These are phyloP conservation scores for Microbotryomycetes sp. DNA, from an alignment of 1,284 basidiomycete species.

Conservation along the genomic window DNA sequence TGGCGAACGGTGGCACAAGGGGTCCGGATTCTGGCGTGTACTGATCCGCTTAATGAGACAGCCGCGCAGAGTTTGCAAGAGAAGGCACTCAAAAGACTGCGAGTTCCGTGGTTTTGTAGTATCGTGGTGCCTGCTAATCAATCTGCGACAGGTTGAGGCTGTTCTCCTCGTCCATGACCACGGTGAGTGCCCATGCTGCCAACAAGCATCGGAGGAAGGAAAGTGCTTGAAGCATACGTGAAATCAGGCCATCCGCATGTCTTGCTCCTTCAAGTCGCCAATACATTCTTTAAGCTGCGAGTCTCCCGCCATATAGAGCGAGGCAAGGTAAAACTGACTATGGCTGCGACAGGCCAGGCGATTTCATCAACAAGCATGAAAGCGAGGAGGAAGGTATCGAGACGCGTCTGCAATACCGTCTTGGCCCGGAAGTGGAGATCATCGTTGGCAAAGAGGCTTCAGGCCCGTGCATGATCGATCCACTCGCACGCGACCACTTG, in stretches of 20 bases:
- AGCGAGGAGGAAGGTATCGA: constrained; percentile 85
- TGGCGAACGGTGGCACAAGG: neutral
- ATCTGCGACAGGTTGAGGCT: constrained; percentile 60
- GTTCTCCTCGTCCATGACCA: constrained; percentile 80
- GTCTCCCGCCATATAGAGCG: too few relatives aligned
- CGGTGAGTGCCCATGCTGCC: too few relatives aligned
- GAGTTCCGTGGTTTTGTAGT: neutral
- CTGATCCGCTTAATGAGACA: neutral
- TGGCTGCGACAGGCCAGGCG: constrained; percentile 82
- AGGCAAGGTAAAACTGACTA: too few relatives aligned
- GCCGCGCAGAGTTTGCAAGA: constrained; percentile 39
- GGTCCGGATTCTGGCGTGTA: neutral
- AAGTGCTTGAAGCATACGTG: too few relatives aligned
- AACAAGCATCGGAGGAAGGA: too few relatives aligned
- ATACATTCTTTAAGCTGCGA: constrained; percentile 96
- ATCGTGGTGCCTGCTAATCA: neutral
- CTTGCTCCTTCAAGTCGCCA: constrained; percentile 95
- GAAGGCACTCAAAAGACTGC: constrained; percentile 50
- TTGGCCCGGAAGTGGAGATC: constrained; percentile 55
- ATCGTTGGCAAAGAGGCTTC: constrained; percentile 10
- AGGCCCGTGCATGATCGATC: neutral
- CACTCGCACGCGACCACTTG: constrained; percentile 1
- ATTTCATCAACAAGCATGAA: constrained; percentile 93
- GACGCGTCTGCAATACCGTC: constrained; percentile 73
- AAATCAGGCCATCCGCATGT: constrained; percentile 90